phyloP scores from a whole-genome alignment of 495 filamentous ascomycete genomes.

The Amphirosellinia nigrospora region DNA sequence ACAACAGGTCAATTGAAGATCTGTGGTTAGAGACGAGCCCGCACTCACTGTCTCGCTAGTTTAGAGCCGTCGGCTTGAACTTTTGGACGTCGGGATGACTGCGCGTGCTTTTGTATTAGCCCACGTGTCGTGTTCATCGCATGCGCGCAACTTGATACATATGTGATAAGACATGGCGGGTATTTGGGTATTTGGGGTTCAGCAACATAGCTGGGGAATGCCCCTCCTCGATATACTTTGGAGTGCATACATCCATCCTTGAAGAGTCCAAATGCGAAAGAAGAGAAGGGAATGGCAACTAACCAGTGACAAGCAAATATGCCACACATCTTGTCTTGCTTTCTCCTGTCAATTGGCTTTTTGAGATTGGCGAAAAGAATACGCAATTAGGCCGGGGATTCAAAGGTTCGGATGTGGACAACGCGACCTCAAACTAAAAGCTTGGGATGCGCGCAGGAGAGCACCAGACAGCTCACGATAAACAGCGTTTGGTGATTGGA shows the following conservation, averaged over 20 bases:
- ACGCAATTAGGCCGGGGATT: background rate
- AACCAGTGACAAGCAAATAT: conserved; percentile 96
- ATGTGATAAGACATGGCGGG: background rate
- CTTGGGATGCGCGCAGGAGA: background rate
- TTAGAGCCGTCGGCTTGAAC: conserved; percentile 97
- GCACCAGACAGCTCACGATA: background rate
- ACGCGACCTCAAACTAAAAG: background rate
- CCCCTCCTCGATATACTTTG: background rate
- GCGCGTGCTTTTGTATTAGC: conserved; percentile 37
- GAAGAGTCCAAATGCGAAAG: background rate
- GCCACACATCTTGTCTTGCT: conserved; percentile 69
- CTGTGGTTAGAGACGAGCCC: conserved; percentile 26
- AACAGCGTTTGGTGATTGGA: background rate
- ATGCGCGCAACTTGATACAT: conserved; percentile 31
- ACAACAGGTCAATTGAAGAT: conserved; percentile 46
- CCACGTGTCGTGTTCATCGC: conserved; percentile 29
- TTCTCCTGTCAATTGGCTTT: background rate
- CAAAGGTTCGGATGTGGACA: background rate
- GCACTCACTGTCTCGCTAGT: conserved; percentile 89
- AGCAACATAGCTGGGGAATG: background rate
- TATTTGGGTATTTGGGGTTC: no score
- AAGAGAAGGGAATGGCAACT: conserved; percentile 39
- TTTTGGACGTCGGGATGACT: conserved; percentile 94
- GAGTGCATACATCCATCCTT: background rate
- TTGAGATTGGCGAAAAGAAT: background rate